Percentiles rank a stretch among this genome's conserved stretches.
Conservation (phyloP, 345 rosid species). For the Lenwebbia sp. region DNA sequence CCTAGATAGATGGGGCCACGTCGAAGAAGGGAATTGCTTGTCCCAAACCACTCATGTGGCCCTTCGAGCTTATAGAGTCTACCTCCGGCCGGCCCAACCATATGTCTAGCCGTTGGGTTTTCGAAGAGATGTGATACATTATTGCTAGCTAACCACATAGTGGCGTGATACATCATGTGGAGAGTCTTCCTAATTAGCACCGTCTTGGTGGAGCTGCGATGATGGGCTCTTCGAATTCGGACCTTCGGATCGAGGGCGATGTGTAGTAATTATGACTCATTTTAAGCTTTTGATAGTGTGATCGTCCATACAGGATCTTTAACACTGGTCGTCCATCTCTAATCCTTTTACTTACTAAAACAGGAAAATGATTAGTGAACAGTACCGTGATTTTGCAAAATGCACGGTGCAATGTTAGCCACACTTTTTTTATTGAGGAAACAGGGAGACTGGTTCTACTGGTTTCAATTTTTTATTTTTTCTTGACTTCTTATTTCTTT, state of each 20-base stretch:
- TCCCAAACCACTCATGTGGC: not conserved
- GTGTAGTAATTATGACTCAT: not conserved
- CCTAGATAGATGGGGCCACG: not conserved
- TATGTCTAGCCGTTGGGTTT: not conserved
- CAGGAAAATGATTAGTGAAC: too few species aligned
- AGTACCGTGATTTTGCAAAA: too few species aligned
- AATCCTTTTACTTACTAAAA: not conserved
- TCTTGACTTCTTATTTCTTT: too few species aligned
- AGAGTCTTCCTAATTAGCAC: accelerated
- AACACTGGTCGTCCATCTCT: not conserved
- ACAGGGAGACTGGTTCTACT: too few species aligned
- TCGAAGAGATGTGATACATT: not conserved
- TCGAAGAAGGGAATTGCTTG: not conserved
- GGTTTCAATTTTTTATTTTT: too few species aligned
- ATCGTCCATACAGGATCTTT: not conserved
- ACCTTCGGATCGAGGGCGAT: accelerated
- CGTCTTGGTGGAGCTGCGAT: accelerated
- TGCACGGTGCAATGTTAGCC: too few species aligned
- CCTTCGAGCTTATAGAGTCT: not conserved
- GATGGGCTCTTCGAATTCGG: not conserved
- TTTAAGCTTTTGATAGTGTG: not conserved
- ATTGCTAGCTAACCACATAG: too few species aligned
- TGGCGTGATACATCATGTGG: not conserved
- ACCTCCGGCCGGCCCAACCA: accelerated
- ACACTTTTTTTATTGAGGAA: too few species aligned